Base-by-base conservation (phyloP, 2,329 filamentous ascomycete species). In the Knufia petricola region DNA sequence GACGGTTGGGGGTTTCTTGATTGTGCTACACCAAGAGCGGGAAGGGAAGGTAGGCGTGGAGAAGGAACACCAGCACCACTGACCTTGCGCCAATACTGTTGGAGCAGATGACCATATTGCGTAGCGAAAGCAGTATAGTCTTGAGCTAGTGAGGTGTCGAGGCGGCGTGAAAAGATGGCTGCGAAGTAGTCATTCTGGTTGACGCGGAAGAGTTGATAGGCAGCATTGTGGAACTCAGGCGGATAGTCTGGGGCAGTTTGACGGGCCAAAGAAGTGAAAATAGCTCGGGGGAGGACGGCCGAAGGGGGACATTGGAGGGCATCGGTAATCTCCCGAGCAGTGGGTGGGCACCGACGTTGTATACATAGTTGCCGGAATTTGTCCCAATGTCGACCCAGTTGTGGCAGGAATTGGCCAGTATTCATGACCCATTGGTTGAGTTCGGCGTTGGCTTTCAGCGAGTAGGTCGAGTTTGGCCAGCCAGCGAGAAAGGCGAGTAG, bases 141-240 rank as follows among this genome's bases (percentile, higher is more conserved):
- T 13, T 36, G 7, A 8, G 15, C 32, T n/a, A 36, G 15, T n/a
- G 15, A 36, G 15, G 6, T 6, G 13, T 36, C 32, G 32, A 8
- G 28, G 9, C 21, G 24, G 2, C n/a, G 28, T 19, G 56, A 84
- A 80, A 46, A 71, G 68, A 28, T 77, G 69, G n/a, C 80, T 63
- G 79, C 74, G 2, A 79, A 79, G 55, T 71, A 76, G 1, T 62
- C 61, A 34, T 70, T 64, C 7, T 31, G n/a, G 37, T 24, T 40
- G 3, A 20, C 4, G 15, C 19, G 17, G 21, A 44, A 44, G n/a
- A 17, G 39, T 30, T 21, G 52, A 12, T n/a, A 31, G 28, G 41
- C 41, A 31, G 41, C 41, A 20, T 17, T 32, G 31, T 30, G 28
- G 19, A 44, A 44, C 12, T 19, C 41, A 4, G 26, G 28, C 17